A percentile compares a stretch with the other conserved stretches of the same genome.
These are phyloP conservation scores for Septoria linicola DNA, from an alignment of 2,329 filamentous ascomycete genomes.

Conservation along the genomic window DNA sequence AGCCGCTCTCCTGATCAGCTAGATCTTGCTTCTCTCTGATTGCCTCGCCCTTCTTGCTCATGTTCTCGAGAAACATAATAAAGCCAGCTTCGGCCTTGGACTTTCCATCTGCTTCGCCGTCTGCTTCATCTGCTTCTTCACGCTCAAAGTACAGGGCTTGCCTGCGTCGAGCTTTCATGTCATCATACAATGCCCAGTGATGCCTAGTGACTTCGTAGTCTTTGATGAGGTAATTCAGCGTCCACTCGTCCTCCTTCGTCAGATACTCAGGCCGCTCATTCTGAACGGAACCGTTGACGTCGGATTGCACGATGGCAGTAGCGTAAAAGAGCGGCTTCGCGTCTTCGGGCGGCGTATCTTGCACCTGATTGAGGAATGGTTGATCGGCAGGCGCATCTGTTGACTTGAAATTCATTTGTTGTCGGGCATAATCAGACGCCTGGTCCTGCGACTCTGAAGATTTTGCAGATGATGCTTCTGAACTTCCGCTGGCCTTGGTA, in stretches of 20 bases:
- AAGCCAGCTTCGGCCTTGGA: conserved; percentile 50
- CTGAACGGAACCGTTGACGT: conserved; percentile 62
- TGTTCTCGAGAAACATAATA: conserved; percentile 42
- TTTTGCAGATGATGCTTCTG: conserved; percentile 13
- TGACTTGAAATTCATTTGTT: conserved; percentile 1
- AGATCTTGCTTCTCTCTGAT: conserved; percentile 59
- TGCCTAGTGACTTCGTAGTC: conserved; percentile 52
- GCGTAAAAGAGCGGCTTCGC: conserved; percentile 60
- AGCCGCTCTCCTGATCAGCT: conserved; percentile 50
- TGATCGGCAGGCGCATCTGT: conserved; percentile 15
- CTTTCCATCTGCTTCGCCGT: conserved; percentile 27
- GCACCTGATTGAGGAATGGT: conserved; percentile 16
- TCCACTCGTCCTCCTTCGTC: conserved; percentile 57
- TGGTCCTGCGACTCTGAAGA: conserved; percentile 1
- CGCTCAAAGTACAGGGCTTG: conserved; percentile 45
- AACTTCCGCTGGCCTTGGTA: no score
- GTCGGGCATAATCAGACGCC: conserved; percentile 10
- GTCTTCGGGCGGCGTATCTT: conserved; percentile 13
- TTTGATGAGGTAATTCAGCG: conserved; percentile 72
- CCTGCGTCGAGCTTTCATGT: conserved; percentile 57
- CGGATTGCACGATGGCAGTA: conserved; percentile 70
- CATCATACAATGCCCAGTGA: conserved; percentile 54
- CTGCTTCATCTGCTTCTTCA: conserved; percentile 40
- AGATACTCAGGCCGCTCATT: conserved; percentile 57
- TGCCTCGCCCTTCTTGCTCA: conserved; percentile 57